Conservation (phyloP, 139 green algal species). For the Pseudopediastrum boryanum region DNA sequence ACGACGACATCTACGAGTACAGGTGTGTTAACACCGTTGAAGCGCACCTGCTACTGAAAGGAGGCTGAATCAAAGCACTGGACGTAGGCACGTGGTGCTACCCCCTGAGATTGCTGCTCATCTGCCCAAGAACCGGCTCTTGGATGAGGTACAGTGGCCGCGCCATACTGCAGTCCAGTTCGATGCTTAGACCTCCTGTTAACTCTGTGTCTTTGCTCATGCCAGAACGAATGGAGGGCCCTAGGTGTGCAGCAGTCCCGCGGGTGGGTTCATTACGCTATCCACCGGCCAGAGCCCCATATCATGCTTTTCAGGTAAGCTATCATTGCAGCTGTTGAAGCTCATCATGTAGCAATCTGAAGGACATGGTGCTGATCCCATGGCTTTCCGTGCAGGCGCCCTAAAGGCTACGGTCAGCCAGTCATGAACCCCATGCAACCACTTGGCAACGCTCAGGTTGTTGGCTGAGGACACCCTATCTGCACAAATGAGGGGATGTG, state of each 20-base stretch:
- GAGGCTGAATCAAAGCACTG: background rate
- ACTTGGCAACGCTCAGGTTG: conserved; percentile 28
- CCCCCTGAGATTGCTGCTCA: conserved; percentile 88
- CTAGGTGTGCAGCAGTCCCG: conserved; percentile 96
- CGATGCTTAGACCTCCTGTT: background rate
- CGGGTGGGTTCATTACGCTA: conserved; percentile 97
- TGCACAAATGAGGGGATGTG: too few relatives aligned
- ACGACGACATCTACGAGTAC: conserved; percentile 95
- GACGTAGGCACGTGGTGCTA: conserved; percentile 93
- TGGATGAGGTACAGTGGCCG: conserved; percentile 82
- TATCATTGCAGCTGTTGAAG: background rate
- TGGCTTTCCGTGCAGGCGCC: conserved; percentile 47
- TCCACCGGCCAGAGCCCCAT: conserved; percentile 94
- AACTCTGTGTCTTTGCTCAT: background rate
- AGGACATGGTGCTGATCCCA: background rate
- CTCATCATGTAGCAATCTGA: background rate
- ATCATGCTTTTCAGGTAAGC: conserved; percentile 96
- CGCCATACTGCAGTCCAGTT: background rate
- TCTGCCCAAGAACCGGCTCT: conserved; percentile 89
- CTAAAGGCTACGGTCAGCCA: conserved; percentile 64
- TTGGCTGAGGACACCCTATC: too few relatives aligned
- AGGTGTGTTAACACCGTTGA: too few relatives aligned
- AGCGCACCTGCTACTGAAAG: background rate
- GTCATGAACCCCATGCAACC: conserved; percentile 26
- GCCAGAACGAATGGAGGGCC: conserved; percentile 92